These are phyloP conservation scores for Globisporangium irregulare DNA, from an alignment of 352 stramenopile species.

Conservation along the genomic window DNA sequence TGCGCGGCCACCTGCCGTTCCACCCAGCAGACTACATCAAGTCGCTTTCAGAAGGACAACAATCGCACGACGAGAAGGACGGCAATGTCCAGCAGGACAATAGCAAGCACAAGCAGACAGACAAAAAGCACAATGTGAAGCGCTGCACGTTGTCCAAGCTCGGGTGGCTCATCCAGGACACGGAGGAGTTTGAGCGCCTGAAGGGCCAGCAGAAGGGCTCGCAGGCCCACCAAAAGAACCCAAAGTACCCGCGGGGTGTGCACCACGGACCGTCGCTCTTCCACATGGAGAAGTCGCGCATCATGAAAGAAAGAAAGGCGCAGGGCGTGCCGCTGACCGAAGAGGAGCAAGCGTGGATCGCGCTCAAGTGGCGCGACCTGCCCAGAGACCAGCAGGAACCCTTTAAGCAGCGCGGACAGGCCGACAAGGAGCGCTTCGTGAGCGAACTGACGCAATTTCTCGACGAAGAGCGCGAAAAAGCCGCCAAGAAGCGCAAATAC, in stretches of 20 bases:
- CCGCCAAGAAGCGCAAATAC: constrained; percentile 54
- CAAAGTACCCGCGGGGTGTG: constrained; percentile 48
- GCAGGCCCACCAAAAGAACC: constrained; percentile 43
- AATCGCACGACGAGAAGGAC: neutral
- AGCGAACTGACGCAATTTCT: constrained; percentile 55
- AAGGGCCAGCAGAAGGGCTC: constrained; percentile 53
- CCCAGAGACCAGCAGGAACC: constrained; percentile 38
- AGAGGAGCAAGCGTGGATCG: constrained; percentile 17
- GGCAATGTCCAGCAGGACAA: neutral
- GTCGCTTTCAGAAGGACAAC: constrained; percentile 5
- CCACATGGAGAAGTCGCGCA: constrained; percentile 57
- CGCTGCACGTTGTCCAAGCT: constrained; percentile 67
- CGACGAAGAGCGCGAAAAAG: constrained; percentile 36
- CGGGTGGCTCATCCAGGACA: constrained; percentile 63
- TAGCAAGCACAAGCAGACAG: no score
- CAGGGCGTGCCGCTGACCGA: constrained; percentile 8
- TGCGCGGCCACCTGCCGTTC: constrained; percentile 68
- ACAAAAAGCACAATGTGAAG: constrained; percentile 15
- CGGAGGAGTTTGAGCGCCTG: constrained; percentile 57
- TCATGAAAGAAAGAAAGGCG: constrained; percentile 24
- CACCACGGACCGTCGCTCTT: constrained; percentile 64
- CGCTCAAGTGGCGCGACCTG: constrained; percentile 48
- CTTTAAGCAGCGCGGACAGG: constrained; percentile 38
- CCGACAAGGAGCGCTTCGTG: constrained; percentile 54
- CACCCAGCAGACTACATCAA: constrained; percentile 31